Evolutionary conservation across 2,329 filamentous ascomycete genomes (phyloP).

Genomic region (Sarocladium brachiariae): DNA sequence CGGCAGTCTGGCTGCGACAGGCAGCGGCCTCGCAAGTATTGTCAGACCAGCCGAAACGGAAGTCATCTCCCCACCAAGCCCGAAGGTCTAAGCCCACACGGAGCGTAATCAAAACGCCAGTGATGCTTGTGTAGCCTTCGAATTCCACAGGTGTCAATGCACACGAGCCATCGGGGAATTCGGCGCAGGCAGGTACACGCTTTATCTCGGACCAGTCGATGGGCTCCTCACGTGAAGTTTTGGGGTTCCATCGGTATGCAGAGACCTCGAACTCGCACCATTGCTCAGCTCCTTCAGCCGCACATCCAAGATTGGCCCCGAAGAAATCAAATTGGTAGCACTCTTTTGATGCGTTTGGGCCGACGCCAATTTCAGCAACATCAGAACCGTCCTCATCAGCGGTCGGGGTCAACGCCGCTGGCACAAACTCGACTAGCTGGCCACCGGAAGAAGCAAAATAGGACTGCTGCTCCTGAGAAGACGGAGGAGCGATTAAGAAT

Average conservation of each 20-base stretch:
- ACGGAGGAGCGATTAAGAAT: slow-evolving; percentile 31
- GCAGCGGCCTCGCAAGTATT: slow-evolving; percentile 31
- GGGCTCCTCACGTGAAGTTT: slow-evolving; percentile 26
- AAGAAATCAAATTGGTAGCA: slow-evolving; percentile 35
- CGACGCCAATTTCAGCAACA: slow-evolving; percentile 32
- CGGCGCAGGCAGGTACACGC: slow-evolving; percentile 30
- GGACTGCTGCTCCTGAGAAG: slow-evolving; percentile 22
- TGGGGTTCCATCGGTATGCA: slow-evolving; percentile 31
- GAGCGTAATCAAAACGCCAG: slow-evolving; percentile 30
- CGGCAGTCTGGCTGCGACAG: slow-evolving; percentile 24
- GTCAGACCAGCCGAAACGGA: slow-evolving; percentile 33
- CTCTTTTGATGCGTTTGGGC: slow-evolving; percentile 27
- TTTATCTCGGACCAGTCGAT: slow-evolving; percentile 34
- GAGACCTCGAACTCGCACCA: slow-evolving; percentile 36
- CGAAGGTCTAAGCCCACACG: slow-evolving; percentile 30
- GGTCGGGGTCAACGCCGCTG: slow-evolving; percentile 25
- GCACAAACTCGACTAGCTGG: slow-evolving; percentile 33
- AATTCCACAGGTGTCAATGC: slow-evolving; percentile 28
- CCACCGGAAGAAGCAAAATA: slow-evolving; percentile 32
- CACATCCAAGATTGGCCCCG: slow-evolving; percentile 32
- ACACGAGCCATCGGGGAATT: slow-evolving; percentile 26
- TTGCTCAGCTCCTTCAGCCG: slow-evolving; percentile 26
- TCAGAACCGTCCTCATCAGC: slow-evolving; percentile 22
- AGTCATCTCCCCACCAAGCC: slow-evolving; percentile 36
- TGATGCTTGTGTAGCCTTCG: slow-evolving; percentile 31